Evolutionary conservation across 768 basidiomycete species (phyloP), one percentile per base, ranked within the genome.

Genomic region (Rubroboletus satanas): DNA sequence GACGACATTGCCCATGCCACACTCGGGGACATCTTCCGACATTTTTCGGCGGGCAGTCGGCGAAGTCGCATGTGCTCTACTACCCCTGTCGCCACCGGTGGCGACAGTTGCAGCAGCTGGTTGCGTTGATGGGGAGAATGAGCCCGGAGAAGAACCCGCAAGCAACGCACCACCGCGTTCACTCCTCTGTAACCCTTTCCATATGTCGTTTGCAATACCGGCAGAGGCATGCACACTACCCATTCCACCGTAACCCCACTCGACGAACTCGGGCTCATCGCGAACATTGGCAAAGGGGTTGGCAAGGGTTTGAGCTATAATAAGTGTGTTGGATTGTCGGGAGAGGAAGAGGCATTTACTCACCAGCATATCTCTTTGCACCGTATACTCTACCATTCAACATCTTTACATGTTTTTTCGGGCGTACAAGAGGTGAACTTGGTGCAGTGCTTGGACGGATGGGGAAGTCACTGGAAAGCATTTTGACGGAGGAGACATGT

Each of bases 211-310:
- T 18, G 62, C 69, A 31, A 66, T 56, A 10, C 61, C 71, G 5
- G 49, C 62, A 15, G 68, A 65, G 23, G 63, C 64, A 3, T 64
- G 47, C 1, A 77, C 77, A 35, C 79, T 80, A 28, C 92, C 92
- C 86, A 93, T 87, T 3, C 89, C 89, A 32, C 89, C 89, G 54
- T 88, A 90, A 0, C 93, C 93, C 93, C 93, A 95, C 70, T 95
- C 93, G 15, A 93, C 90, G 61, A 95, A 95, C 66, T 87, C 87
- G 32, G 88, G 87, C 0, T 84, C 81, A 29, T 84, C 83, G 5
- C 77, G 76, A 14, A 76, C 83, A 54, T 77, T 84, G 7, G 80
- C 85, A 59, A 89, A 89, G 0, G 79, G 83, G 62, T 89, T 84
- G 6, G 72, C 70, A 47, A 72, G 73, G 11, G 64, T 66, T 35